These are phyloP conservation scores for Penicillium nordicum DNA, from an alignment of 2,329 filamentous ascomycete species.

Conservation along the genomic window DNA sequence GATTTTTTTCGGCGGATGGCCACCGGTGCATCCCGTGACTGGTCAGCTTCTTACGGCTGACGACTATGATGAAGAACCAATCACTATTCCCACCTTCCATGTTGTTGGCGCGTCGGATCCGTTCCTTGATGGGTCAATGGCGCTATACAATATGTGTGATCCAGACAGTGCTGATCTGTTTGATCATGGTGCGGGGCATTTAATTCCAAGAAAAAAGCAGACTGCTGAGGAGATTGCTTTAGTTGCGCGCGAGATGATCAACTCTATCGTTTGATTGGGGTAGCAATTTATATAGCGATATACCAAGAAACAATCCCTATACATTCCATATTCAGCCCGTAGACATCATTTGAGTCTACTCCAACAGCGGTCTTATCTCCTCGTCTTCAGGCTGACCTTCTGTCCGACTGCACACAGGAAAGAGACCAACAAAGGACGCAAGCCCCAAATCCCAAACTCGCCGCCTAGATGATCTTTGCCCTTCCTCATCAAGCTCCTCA, in stretches of 20 bases:
- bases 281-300: background rate
- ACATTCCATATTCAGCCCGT: background rate
- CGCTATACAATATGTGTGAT: constrained; percentile 45
- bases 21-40: constrained; percentile 16
- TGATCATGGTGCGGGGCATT: constrained; percentile 46
- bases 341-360: constrained; percentile 1
- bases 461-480: background rate
- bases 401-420: background rate
- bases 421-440: background rate
- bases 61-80: constrained; percentile 14
- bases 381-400: background rate
- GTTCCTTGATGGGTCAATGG: constrained; percentile 39
- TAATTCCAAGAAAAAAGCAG: constrained; percentile 36
- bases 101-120: constrained; percentile 41
- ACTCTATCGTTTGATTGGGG: background rate
- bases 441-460: background rate
- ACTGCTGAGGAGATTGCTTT: constrained; percentile 35
- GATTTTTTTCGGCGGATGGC: constrained; percentile 24
- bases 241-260: constrained; percentile 22
- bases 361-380: constrained; percentile 31
- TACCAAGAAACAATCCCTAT: background rate
- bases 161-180: constrained; percentile 42
- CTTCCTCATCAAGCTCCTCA: constrained; percentile 3
- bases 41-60: constrained; percentile 18
- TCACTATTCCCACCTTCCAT: constrained; percentile 26